Evolutionary conservation across 106 monocot genomes (phyloP).

Genomic region (Dioscorea alata): DNA sequence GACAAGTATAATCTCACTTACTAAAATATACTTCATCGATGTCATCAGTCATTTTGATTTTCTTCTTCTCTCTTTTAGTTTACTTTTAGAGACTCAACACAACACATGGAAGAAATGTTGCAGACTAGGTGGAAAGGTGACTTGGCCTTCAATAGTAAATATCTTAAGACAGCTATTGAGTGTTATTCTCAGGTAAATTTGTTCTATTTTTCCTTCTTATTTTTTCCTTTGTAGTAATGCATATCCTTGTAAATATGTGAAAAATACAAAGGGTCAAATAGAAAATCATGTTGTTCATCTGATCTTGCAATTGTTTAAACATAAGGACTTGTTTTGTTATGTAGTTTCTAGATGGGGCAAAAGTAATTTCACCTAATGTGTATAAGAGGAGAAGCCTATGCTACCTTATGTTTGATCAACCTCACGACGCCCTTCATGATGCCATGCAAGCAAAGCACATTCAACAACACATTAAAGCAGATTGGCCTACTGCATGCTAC

Average conservation of each 20-base stretch:
- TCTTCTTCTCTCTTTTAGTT: constrained; percentile 32
- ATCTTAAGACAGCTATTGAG: constrained; percentile 77
- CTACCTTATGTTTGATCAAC: constrained; percentile 60
- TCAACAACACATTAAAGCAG: too few relatives aligned
- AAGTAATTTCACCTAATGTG: constrained; percentile 61
- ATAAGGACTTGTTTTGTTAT: too few relatives aligned
- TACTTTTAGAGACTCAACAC: constrained; percentile 92
- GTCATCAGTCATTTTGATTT: neutral
- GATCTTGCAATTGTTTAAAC: too few relatives aligned
- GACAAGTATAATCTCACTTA: too few relatives aligned
- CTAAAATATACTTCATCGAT: too few relatives aligned
- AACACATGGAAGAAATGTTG: constrained; percentile 85
- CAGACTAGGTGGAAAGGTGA: constrained; percentile 80
- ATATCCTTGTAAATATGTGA: too few relatives aligned
- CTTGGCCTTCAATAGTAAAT: constrained; percentile 80
- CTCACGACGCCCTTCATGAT: constrained; percentile 55
- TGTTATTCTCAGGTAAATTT: constrained; percentile 79
- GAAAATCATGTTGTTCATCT: too few relatives aligned
- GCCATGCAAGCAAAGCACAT: constrained; percentile 66
- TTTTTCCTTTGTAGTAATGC: too few relatives aligned
- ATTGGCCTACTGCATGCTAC: constrained; percentile 73
- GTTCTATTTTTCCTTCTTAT: too few relatives aligned
- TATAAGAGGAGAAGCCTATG: constrained; percentile 48
- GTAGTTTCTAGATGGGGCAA: constrained; percentile 54
- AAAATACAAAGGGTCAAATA: too few relatives aligned